Base-by-base conservation (phyloP, 192 early-diverging fungal genomes). In the Coemansia reversa region DNA sequence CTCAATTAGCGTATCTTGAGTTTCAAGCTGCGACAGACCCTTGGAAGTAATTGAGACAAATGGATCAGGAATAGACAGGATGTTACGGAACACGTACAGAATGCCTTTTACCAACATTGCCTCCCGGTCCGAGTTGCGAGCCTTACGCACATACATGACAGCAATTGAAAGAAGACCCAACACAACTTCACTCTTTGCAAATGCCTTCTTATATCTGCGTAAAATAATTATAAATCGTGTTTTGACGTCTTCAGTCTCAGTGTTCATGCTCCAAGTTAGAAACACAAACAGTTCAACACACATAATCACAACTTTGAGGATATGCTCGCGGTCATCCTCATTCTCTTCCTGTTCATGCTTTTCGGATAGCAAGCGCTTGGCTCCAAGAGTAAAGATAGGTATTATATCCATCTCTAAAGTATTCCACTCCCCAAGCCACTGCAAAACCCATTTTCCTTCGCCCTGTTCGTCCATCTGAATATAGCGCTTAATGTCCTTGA, bases 261-360 rank as follows among this genome's bases (percentile, higher is more conserved):
- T 70, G 50, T 86, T 85, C 51, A 92, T 72, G 55, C 90, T 88
- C 95, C 93, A 94, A 0, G 95, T 97, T 82, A 95, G 77, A 0
- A 93, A 91, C 28, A 94, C 92, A 42, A 97, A 81, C 30, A 97
- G 61, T 69, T 97, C 92, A 9, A 93, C 88, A 86, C 74, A 70
- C 58, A 60, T 65, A 39, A 78, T 72, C 23, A 69, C 59, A 42
- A 51, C 61, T 47, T 77, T 72, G 18, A 74, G 60, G 8, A 55
- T 35, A 27, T 60, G 54, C 23, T 74, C 71, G 49, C 54, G 67
- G 62, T 69, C 62, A 4, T 58, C 33, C 6, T 64, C 70, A 0
- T 65, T 63, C 63, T 55, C 60, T 71, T 28, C 52, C 35, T 47
- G 52, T 18, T 19, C 3, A 12, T 54, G 25, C 19, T 8, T 48